A percentile compares a stretch with the other conserved stretches of the same genome.
Evolutionary conservation across 2,329 filamentous ascomycete species (phyloP).

Genomic region (Aspergillus fijiensis): DNA sequence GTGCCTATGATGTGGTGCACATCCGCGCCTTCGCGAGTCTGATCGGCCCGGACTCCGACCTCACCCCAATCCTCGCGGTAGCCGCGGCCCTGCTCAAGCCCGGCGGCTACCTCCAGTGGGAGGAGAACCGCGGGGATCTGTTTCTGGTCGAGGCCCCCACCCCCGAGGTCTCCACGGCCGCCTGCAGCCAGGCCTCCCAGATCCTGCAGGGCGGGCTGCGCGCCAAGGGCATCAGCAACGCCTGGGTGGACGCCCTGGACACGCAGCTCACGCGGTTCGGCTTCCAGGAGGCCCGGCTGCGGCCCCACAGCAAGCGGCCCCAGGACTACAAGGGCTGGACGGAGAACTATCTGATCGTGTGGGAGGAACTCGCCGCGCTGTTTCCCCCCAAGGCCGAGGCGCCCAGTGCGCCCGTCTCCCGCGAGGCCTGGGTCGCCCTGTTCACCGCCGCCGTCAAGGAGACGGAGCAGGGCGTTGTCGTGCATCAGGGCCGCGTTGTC

Average conservation of each 20-base stretch:
- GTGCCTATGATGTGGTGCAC: too few species aligned
- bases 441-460: neutral
- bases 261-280: neutral
- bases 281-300: neutral
- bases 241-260: neutral
- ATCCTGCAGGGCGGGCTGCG: too few species aligned
- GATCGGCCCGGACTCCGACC: neutral
- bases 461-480: neutral
- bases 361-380: neutral
- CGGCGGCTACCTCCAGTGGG: neutral
- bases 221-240: neutral
- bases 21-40: too few species aligned
- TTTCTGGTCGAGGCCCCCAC: neutral
- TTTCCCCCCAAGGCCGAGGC: neutral
- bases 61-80: neutral
- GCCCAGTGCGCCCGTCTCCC: too few species aligned
- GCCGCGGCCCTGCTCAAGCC: neutral
- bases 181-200: too few species aligned
- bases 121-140: neutral
- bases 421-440: neutral
- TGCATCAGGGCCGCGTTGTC: neutral
- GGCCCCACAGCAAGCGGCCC: neutral
- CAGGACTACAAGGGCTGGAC: constrained; percentile 1
- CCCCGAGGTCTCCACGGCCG: neutral
- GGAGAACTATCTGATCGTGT: neutral